Evolutionary conservation across 1,284 basidiomycete species (phyloP), one percentile per base, ranked within the genome.

Genomic region (Anthracocystis panici-leucophaei): DNA sequence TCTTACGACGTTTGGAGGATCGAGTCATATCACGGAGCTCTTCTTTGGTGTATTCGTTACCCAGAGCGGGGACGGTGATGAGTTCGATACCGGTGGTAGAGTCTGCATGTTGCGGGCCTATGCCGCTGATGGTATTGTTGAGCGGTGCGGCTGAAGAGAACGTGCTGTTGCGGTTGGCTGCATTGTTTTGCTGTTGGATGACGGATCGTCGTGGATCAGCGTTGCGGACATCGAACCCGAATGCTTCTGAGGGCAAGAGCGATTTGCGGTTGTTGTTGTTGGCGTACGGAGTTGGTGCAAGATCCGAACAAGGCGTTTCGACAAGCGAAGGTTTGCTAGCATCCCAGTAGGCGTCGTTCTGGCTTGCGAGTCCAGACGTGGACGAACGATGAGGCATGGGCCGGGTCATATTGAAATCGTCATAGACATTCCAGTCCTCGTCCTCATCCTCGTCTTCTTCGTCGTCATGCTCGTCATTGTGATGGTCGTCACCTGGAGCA

Each of bases 21-120:
- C 70, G 58, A 12, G 65, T 75, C 81, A 82, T 82, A 18, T 57
- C 58, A 18, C 63, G 60, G 21, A 78, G 38, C 57, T 82, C 81
- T 52, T 79, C 72, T 23, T 80, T 68, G 8, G 78, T 77, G 57
- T 66, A 82, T 50, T 82, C 81, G 29, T 65, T 62, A 29, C 81
- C 81, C 9, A 82, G 66, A 2, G 78, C 81, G n/a, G 81, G 80
- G 14, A 82, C 81, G 21, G 81, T 82, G 67, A 82, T 77, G 60
- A 82, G 74, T 51, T 82, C 81, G 63, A 82, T 82, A 18, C 77
- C 79, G 1, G 69, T 67, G 25, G 60, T 65, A 5, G 63, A 59
- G n/a, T 74, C 68, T 35, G 66, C 73, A n/a, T 79, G 64, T 3
- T 57, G 64, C 1, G 69, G 59, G 29, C 68, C 66, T 41, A 58